Base-by-base conservation (phyloP, 257 asterid genomes). In the Primulina tabacum region DNA sequence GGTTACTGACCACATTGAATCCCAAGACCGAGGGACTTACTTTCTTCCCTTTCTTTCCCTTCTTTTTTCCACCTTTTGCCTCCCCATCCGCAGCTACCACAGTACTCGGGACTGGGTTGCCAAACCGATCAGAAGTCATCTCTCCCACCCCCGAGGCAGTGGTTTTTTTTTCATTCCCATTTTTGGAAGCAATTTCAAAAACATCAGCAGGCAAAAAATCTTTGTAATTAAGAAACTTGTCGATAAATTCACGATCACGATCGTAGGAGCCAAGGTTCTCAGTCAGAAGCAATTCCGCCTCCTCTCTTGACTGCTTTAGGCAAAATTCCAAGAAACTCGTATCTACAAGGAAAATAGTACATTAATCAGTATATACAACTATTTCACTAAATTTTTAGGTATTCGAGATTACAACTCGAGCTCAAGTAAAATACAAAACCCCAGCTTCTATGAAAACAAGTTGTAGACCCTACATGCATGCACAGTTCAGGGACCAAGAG, bases 1-100 rank as follows among this genome's bases (percentile, higher is more conserved):
- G 81, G 83, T 87, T 93, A 84, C 98, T 90, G 68, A 93, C 96
- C 61, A 91, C 97, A 33, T 87, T 94, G 71, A 94, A 91, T 75
- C 99, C 99, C 84, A 94, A 68, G 58, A 90, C 92, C 6, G 95
- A 81, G 33, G 95, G 81, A 73, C 87, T 89, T 28, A 90, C 87
- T 78, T 90, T 91, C 90, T 93, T 94, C 69, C 97, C 97, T 67
- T 86, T 90, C 69, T 84, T 92, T 2, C 83, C 90, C 76, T 82
- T 87, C 83, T 88, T 93, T 79, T 87, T 90, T 28, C 95, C 95
- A 21, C 87, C 91, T 65, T 81, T 86, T 5, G 75, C 16, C 16
- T 85, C 64, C 63, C 77, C 88, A 56, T 86, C 93, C 21, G 14
- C 9, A 55, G 75, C 82, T 33, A 75, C 73, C 38, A 67, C 75